Base-by-base conservation (phyloP, 192 early-diverging fungal species). In the Diversispora epigaea region DNA sequence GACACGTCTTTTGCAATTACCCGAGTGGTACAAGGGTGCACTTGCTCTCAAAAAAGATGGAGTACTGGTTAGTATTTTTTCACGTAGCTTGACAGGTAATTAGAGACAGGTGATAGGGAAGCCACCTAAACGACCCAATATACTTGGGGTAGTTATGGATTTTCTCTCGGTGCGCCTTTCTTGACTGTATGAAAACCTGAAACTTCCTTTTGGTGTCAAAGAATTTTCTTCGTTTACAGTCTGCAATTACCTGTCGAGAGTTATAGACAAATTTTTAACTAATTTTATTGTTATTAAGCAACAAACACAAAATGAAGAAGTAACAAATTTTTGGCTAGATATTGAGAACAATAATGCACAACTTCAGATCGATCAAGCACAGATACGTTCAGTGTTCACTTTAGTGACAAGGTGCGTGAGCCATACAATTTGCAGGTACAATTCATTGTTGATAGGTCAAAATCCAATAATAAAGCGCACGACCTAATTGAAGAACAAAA, bases 141-240 rank as follows among this genome's bases (percentile, higher is more conserved):
- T 22, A 15, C 49, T 69, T 44, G 49, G 47, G 49, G 22, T 69
- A 69, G 68, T 69, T 69, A 65, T 44, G 41, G 62, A 45, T 64
- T 39, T 41, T 44, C 11, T 64, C 41, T n/a, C n/a, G 63, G n/a
- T 65, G 14, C 14, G 43, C 63, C 44, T 65, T 41, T 6, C 44
- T 44, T 44, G 43, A 44, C 63, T 46, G 63, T n/a, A 65, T 65
- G 63, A 65, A 46, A 41, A 41, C 12, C 15, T 44, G 15, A 19
- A 44, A 44, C 63, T 4, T 25, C n/a, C 5, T 9, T 65, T 44
- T 65, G 17, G 41, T 39, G 41, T 4, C 63, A 39, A 65, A 65
- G 17, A 65, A 44, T 7, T 39, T 25, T 12, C n/a, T 46, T 65
- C 63, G 4, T 65, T 45, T 65, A 41, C n/a, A 65, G 43, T 41